Conservation (phyloP, 2,329 filamentous ascomycete genomes). For the Fusarium sp. region DNA sequence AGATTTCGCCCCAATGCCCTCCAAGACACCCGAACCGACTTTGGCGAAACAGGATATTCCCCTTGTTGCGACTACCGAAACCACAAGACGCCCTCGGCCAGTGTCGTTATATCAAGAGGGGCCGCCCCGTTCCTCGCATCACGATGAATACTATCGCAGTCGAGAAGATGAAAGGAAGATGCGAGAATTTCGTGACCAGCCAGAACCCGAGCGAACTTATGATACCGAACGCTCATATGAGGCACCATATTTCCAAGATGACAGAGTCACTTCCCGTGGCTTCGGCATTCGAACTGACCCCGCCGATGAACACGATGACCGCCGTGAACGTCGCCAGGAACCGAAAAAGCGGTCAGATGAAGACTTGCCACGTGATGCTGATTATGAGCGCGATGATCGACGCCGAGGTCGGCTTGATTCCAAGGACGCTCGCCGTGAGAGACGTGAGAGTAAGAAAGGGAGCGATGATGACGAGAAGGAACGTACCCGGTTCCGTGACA, state of each 20-base stretch:
- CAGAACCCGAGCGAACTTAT: slow-evolving; percentile 51
- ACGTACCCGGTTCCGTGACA: slow-evolving; percentile 61
- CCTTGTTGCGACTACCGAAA: slow-evolving; percentile 35
- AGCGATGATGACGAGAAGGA: slow-evolving; percentile 56
- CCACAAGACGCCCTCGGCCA: slow-evolving; percentile 55
- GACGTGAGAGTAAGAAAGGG: slow-evolving; percentile 48
- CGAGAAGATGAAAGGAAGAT: slow-evolving; percentile 62
- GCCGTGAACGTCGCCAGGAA: slow-evolving; percentile 55
- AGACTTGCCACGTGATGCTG: slow-evolving; percentile 45
- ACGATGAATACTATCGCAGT: slow-evolving; percentile 63
- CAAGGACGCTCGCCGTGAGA: slow-evolving; percentile 48
- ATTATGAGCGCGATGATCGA: slow-evolving; percentile 49
- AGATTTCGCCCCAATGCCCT: slow-evolving; percentile 58
- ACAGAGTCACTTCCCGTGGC: slow-evolving; percentile 60
- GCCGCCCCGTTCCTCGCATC: slow-evolving; percentile 56
- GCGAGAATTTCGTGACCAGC: slow-evolving; percentile 57
- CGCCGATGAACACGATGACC: slow-evolving; percentile 56
- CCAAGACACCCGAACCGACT: slow-evolving; percentile 54
- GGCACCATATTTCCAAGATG: slow-evolving; percentile 58
- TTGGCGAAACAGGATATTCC: slow-evolving; percentile 37
- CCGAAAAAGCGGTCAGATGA: slow-evolving; percentile 50
- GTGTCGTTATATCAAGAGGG: slow-evolving; percentile 67
- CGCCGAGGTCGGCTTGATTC: slow-evolving; percentile 44
- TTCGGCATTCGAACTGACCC: slow-evolving; percentile 64
- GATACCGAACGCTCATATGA: slow-evolving; percentile 47